phyloP scores from a whole-genome alignment of 345 rosid genomes.

The Eutrema heterophyllum region DNA sequence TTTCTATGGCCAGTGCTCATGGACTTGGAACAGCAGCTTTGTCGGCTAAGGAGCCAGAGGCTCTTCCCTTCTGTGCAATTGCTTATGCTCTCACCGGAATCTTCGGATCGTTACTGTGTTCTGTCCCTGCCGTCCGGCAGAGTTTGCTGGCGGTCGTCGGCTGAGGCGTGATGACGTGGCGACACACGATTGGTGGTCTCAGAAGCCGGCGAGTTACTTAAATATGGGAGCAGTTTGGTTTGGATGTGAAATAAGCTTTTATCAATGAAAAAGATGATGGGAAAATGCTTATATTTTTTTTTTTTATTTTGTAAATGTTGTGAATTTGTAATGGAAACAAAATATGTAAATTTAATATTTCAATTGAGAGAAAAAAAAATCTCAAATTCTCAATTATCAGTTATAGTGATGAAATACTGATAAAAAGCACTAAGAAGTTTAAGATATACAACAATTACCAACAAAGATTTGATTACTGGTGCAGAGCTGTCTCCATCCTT shows the following conservation, averaged over 20 bases:
- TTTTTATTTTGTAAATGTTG: slow-evolving; percentile 7
- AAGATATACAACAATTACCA: no score
- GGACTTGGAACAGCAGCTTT: slow-evolving; percentile 98
- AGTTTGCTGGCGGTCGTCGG: slow-evolving; percentile 72
- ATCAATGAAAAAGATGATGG: background rate
- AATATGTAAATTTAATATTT: background rate
- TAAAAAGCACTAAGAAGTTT: no score
- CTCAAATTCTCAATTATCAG: background rate
- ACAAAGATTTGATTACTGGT: no score
- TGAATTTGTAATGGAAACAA: slow-evolving; percentile 6
- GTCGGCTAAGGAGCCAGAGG: slow-evolving; percentile 95
- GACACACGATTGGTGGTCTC: background rate
- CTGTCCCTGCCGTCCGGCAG: slow-evolving; percentile 79
- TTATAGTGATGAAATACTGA: no score
- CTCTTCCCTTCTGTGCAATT: slow-evolving; percentile 92
- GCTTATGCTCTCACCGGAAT: slow-evolving; percentile 95
- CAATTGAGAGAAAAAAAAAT: background rate
- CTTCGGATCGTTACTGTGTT: slow-evolving; percentile 80
- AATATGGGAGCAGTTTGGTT: background rate
- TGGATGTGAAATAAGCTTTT: background rate
- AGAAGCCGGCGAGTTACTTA: background rate
- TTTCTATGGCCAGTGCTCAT: slow-evolving; percentile 63
- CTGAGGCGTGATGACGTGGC: slow-evolving; percentile 31
- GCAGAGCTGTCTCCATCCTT: no score
- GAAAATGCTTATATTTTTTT: background rate